A percentile compares a stretch with the other conserved stretches of the same genome.
Evolutionary conservation across 2,329 filamentous ascomycete species (phyloP).

Genomic region (Xylaria sp.): DNA sequence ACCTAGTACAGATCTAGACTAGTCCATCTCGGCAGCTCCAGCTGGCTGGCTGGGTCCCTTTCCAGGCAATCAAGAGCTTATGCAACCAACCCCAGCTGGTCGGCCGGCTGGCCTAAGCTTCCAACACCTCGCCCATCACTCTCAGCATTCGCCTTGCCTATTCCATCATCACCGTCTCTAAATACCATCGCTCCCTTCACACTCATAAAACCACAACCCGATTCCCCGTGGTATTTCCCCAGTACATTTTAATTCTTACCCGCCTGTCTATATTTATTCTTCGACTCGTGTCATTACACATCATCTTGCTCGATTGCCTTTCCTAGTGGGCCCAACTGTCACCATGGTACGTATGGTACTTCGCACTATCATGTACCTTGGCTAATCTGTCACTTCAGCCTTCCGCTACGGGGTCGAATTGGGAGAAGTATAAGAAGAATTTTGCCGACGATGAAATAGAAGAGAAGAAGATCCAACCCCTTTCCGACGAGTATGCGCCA

Average conservation of each 20-base stretch:
- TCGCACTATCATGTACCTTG: conserved; percentile 19
- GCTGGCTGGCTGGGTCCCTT: too few species aligned
- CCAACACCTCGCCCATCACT: background rate
- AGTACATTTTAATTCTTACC: background rate
- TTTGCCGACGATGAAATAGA: conserved; percentile 96
- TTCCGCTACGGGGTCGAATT: conserved; percentile 91
- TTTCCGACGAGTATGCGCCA: conserved; percentile 87
- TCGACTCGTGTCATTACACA: background rate
- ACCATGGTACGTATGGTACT: conserved; percentile 45
- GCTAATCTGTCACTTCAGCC: conserved; percentile 65
- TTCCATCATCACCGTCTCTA: conserved; percentile 30
- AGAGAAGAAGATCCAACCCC: conserved; percentile 99
- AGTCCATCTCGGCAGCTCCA: conserved; percentile 30
- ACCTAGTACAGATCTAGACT: conserved; percentile 34
- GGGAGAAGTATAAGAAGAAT: conserved; percentile 99
- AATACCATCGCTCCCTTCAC: conserved; percentile 27
- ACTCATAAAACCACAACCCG: background rate
- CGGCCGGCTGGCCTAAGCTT: conserved; percentile 10
- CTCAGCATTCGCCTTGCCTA: conserved; percentile 10
- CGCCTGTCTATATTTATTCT: background rate
- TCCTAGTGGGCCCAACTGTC: conserved; percentile 26
- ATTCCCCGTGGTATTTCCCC: background rate
- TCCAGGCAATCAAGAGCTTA: conserved; percentile 47
- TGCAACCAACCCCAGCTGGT: conserved; percentile 39
- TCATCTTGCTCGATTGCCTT: background rate